phyloP scores from a whole-genome alignment of 1,284 basidiomycete species.

The Cystobasidium pallidum region DNA sequence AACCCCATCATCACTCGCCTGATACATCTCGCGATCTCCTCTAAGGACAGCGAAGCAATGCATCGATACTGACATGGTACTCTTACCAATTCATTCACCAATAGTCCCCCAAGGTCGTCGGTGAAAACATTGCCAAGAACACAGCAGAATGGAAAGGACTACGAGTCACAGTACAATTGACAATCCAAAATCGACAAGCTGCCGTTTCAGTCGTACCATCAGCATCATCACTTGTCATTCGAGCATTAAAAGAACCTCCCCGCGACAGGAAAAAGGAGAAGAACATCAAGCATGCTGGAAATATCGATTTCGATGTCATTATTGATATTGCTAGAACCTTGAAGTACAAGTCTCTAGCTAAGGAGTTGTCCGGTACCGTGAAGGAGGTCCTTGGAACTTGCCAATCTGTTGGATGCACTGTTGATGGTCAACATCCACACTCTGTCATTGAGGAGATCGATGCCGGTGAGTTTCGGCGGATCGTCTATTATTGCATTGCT shows the following conservation, averaged over 20 bases:
- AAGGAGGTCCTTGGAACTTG: slow-evolving; percentile 61
- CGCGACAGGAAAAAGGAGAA: slow-evolving; percentile 99
- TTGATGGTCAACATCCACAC: slow-evolving; percentile 91
- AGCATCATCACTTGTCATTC: slow-evolving; percentile 96
- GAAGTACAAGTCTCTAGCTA: slow-evolving; percentile 92
- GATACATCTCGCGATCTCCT: too few relatives aligned
- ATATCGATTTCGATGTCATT: slow-evolving; percentile 93
- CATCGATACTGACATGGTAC: too few relatives aligned
- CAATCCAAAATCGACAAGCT: slow-evolving; percentile 99
- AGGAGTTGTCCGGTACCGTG: slow-evolving; percentile 82
- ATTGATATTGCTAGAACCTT: slow-evolving; percentile 95
- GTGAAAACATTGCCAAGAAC: slow-evolving; percentile 99
- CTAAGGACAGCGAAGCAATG: too few relatives aligned
- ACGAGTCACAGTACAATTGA: slow-evolving; percentile 97
- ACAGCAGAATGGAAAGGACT: slow-evolving; percentile 99
- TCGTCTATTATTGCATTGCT: background rate
- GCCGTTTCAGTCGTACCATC: slow-evolving; percentile 95
- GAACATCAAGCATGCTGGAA: slow-evolving; percentile 98
- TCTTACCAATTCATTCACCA: too few relatives aligned
- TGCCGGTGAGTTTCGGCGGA: slow-evolving; percentile 68
- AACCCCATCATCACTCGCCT: too few relatives aligned
- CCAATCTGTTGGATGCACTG: slow-evolving; percentile 91
- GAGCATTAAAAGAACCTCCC: slow-evolving; percentile 97
- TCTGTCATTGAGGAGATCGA: slow-evolving; percentile 96
- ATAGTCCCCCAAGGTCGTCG: slow-evolving; percentile 99